phyloP scores from a whole-genome alignment of 495 filamentous ascomycete species.

The Penicillium simplicissimum region DNA sequence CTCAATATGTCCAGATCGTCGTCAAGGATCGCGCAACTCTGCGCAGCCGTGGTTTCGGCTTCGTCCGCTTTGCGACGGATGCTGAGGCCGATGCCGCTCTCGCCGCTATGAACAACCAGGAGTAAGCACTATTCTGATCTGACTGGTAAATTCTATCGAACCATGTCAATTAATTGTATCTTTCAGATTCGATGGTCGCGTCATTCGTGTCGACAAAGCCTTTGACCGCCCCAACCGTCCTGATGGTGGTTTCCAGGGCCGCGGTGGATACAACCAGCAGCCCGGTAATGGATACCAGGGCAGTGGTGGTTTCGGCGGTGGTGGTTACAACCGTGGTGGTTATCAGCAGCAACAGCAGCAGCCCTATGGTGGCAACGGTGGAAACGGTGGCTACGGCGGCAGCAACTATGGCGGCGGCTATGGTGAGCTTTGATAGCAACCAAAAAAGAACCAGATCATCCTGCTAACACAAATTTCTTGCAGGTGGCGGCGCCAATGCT shows the following conservation, averaged over 20 bases:
- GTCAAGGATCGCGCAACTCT: constrained; percentile 97
- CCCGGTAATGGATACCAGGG: constrained; percentile 36
- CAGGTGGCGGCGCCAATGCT: constrained; percentile 34
- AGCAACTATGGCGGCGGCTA: constrained; percentile 28
- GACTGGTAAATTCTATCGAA: background rate
- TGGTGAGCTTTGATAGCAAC: constrained; percentile 19
- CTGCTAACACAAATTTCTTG: background rate
- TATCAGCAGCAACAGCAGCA: constrained; percentile 28
- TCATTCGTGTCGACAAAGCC: constrained; percentile 94
- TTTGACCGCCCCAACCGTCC: constrained; percentile 63
- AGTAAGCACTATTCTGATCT: constrained; percentile 57
- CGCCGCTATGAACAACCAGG: constrained; percentile 83
- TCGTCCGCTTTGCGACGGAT: constrained; percentile 83
- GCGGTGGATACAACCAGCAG: constrained; percentile 45
- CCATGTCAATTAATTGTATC: background rate
- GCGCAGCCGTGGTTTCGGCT: constrained; percentile 95
- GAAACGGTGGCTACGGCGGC: constrained; percentile 27
- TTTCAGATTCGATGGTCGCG: constrained; percentile 88
- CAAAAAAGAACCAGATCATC: background rate
- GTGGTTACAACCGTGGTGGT: constrained; percentile 30
- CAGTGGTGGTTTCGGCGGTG: constrained; percentile 31
- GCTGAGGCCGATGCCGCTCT: constrained; percentile 84
- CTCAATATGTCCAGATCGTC: constrained; percentile 65
- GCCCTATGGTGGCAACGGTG: constrained; percentile 26
- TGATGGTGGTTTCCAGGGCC: constrained; percentile 47